Base-by-base conservation (phyloP, 805 yeast species). In the Candida caryicola region DNA sequence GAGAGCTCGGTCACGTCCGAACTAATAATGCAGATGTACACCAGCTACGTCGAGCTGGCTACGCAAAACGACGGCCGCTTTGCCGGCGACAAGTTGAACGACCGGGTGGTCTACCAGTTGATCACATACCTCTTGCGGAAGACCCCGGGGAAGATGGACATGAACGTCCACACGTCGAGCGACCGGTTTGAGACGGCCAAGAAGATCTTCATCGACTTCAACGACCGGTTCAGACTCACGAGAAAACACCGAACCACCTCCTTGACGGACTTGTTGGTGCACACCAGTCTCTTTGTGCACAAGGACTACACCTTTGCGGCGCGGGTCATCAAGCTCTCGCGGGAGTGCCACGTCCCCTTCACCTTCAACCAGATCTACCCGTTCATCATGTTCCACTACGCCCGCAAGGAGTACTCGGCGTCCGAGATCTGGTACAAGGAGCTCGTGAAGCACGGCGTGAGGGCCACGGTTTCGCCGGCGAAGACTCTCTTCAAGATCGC, bases 321-420 rank as follows among this genome's bases (percentile, higher is more conserved):
- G n/a, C 29, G 46, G 27, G 48, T 63, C 21, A 46, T 64, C 25
- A 52, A 55, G 40, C 37, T 45, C 12, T 58, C 64, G 6, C 46
- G 65, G 9, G 41, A 49, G 3, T 36, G 39, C 14, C 52, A 52
- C 3, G 34, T 64, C 9, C 69, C 71, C n/a, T 52, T 63, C 17
- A 55, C 72, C 0, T 65, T 68, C 47, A 59, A 62, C 39, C 73
- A 67, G 37, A 44, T 66, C 1, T 63, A 53, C 36, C 73, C 74
- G 1, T 62, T 69, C 28, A 60, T 69, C 13, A 48, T 49, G 43
- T 60, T 57, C 44, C 71, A 69, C 44, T 63, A 64, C 42, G 39
- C 43, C 15, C 49, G 58, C 15, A 48, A 52, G 9, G 67, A 66
- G 33, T 44, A 41, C 42, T 52, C 56, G 2, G 43, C 34, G n/a